Conservation (phyloP, 176 grass and related monocot species). For the Lolium perenne region DNA sequence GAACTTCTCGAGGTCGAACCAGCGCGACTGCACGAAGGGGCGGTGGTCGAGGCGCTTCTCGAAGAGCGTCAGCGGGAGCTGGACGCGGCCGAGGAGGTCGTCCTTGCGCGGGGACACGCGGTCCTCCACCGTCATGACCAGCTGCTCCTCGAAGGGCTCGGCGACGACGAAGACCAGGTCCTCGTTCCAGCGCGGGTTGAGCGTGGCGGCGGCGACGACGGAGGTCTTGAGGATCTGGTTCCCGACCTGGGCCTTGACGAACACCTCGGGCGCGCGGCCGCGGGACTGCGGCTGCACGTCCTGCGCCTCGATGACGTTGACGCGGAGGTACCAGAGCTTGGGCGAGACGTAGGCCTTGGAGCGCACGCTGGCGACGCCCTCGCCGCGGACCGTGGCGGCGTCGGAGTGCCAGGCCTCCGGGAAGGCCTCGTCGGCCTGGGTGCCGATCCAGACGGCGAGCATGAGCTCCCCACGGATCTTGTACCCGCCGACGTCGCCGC, state of each 20-base stretch:
- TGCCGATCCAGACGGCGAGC: constrained; percentile 91
- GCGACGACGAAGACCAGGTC: constrained; percentile 91
- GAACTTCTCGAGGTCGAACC: constrained; percentile 91
- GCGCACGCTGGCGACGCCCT: constrained; percentile 63
- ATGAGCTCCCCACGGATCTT: constrained; percentile 84
- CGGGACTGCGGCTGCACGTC: constrained; percentile 70
- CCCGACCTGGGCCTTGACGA: constrained; percentile 84
- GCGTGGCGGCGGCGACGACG: constrained; percentile 34
- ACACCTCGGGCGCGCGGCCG: constrained; percentile 60
- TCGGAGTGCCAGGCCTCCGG: constrained; percentile 93
- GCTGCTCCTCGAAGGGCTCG: constrained; percentile 96
- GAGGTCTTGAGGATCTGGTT: constrained; percentile 85
- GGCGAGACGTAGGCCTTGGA: constrained; percentile 92
- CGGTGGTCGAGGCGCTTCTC: constrained; percentile 87
- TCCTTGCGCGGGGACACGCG: constrained; percentile 65
- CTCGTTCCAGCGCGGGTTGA: constrained; percentile 90
- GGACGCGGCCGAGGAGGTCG: constrained; percentile 73
- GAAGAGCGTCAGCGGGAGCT: constrained; percentile 64
- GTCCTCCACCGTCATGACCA: constrained; percentile 77
- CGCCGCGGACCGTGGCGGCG: constrained; percentile 70
- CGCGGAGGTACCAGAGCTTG: constrained; percentile 94
- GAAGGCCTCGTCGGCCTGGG: constrained; percentile 91
- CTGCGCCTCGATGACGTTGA: constrained; percentile 87
- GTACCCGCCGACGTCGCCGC: constrained; percentile 41
- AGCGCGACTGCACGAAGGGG: constrained; percentile 70